Conservation (phyloP, 768 basidiomycete species). For the Dentipellis sp. region DNA sequence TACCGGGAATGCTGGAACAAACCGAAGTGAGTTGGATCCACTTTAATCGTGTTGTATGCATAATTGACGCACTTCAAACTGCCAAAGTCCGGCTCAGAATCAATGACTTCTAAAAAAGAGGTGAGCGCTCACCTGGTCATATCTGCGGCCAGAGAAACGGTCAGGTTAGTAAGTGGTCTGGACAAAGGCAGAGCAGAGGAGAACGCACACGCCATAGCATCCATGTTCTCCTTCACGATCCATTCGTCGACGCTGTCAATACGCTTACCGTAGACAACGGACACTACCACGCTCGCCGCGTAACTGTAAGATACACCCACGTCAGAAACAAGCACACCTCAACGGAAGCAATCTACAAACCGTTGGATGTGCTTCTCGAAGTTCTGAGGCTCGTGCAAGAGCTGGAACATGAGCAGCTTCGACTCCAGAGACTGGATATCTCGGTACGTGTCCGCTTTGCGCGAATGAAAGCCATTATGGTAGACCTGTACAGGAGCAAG, state of each 20-base stretch:
- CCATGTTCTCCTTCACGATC: conserved; percentile 38
- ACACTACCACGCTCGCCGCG: conserved; percentile 35
- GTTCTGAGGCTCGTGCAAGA: conserved; percentile 28
- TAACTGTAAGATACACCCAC: conserved; percentile 19
- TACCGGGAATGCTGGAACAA: conserved; percentile 34
- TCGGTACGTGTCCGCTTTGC: conserved; percentile 33
- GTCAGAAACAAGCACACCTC: background rate
- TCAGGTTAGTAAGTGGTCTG: background rate
- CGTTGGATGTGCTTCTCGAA: conserved; percentile 34
- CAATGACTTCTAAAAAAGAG: conserved; percentile 14
- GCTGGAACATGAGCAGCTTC: conserved; percentile 31
- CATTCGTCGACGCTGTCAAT: conserved; percentile 37
- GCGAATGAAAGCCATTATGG: conserved; percentile 33
- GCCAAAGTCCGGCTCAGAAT: too few relatives aligned
- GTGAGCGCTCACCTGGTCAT: conserved; percentile 20
- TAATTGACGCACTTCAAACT: too few relatives aligned
- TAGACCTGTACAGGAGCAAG: conserved; percentile 23
- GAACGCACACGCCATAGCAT: conserved; percentile 30
- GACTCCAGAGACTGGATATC: conserved; percentile 41
- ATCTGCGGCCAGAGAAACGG: background rate
- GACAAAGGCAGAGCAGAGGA: background rate
- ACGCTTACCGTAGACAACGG: conserved; percentile 34
- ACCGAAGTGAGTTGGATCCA: background rate
- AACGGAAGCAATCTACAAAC: conserved; percentile 11
- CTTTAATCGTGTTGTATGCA: too few relatives aligned